Percentiles rank a stretch among this genome's conserved stretches.
phyloP scores from a whole-genome alignment of 208 protist genomes.

The Trypanosoma scelopori region DNA sequence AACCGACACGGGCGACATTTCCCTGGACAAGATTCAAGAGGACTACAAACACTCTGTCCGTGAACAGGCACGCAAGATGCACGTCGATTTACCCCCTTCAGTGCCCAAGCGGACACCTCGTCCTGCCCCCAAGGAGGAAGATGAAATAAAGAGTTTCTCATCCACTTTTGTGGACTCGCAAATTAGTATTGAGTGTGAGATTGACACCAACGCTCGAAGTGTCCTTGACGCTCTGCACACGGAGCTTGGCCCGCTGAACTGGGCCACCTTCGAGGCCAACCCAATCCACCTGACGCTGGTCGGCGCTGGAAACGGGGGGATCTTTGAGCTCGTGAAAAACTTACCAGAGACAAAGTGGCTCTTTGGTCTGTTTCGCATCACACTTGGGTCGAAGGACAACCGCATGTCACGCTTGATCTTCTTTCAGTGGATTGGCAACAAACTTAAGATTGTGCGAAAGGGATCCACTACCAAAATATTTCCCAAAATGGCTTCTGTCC shows the following conservation, averaged over 20 bases:
- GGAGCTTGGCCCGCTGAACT: conserved; percentile 78
- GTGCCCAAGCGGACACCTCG: not conserved
- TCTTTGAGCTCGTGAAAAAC: conserved; percentile 77
- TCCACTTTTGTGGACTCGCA: not conserved
- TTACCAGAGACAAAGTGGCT: conserved; percentile 73
- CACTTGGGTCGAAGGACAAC: conserved; percentile 43
- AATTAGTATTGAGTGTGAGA: conserved; percentile 20
- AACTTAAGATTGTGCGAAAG: conserved; percentile 47
- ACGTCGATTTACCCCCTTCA: conserved; percentile 26
- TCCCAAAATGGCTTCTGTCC: conserved; percentile 57
- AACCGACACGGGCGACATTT: conserved; percentile 72
- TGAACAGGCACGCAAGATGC: conserved; percentile 60
- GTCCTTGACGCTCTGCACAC: conserved; percentile 61
- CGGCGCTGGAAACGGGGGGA: conserved; percentile 59
- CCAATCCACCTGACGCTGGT: conserved; percentile 38
- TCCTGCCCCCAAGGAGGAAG: conserved; percentile 17
- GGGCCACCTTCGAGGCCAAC: conserved; percentile 70
- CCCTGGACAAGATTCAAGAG: conserved; percentile 68
- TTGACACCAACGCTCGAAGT: conserved; percentile 26
- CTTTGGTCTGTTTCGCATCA: conserved; percentile 81
- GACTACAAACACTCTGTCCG: conserved; percentile 63
- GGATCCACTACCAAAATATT: conserved; percentile 36
- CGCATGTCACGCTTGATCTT: conserved; percentile 62
- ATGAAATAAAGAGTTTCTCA: conserved; percentile 8
- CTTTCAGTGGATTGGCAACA: conserved; percentile 85